Conservation (phyloP, 345 rosid genomes). For the Brassica incana region DNA sequence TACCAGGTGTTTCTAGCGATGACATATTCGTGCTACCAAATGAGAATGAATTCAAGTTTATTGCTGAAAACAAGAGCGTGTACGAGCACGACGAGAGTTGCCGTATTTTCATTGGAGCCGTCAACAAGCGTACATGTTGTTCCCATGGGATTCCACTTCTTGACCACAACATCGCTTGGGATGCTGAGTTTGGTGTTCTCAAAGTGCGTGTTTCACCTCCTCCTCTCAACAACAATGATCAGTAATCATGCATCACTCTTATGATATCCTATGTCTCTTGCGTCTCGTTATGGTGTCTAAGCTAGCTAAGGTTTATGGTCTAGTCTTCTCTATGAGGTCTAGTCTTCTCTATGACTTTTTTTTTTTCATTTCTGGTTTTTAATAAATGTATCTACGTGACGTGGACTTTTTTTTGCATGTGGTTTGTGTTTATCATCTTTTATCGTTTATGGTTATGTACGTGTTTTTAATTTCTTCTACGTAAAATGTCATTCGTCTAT, state of each 20-base stretch:
- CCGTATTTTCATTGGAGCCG: slow-evolving; percentile 2
- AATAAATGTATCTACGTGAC: not conserved
- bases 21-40: not conserved
- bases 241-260: not conserved
- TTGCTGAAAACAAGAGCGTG: not conserved
- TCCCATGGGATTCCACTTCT: not conserved
- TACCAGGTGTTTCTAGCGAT: slow-evolving; percentile 19
- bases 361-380: not conserved
- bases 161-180: not conserved
- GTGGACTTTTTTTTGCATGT: slow-evolving; percentile 8
- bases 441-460: not conserved
- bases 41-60: not conserved
- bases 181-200: not conserved
- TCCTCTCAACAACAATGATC: not conserved
- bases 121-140: not conserved
- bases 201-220: not conserved
- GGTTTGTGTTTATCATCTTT: not conserved
- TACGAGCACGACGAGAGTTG: slow-evolving; percentile 15
- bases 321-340: not conserved
- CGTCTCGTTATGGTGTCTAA: not conserved
- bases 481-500: not conserved
- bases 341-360: not conserved
- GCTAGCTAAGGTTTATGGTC: not conserved
- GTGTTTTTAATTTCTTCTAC: not conserved
- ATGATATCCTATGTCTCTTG: not conserved